phyloP scores from a whole-genome alignment of 1,284 basidiomycete genomes.

The Moniliophthora roreri region DNA sequence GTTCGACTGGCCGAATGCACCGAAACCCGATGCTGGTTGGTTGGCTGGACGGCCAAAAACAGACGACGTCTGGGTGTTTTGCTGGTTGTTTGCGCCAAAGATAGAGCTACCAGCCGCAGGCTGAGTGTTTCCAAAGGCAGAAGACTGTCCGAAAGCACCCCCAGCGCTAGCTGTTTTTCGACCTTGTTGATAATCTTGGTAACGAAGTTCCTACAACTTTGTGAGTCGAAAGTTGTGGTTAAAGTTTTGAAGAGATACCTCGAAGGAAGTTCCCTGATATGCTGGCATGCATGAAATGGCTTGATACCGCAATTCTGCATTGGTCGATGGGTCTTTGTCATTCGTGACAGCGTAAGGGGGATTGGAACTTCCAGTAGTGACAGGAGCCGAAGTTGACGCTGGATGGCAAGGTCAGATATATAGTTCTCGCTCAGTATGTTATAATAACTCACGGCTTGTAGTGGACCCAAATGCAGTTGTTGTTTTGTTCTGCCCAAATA shows the following conservation, averaged over 20 bases:
- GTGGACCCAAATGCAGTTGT: slow-evolving; percentile 16
- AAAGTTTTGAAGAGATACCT: slow-evolving; percentile 29
- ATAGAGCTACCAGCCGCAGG: slow-evolving; percentile 15
- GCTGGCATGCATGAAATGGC: slow-evolving; percentile 47
- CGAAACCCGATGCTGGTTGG: slow-evolving; percentile 29
- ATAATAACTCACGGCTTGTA: slow-evolving; percentile 11
- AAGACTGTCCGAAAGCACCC: slow-evolving; percentile 13
- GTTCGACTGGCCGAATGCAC: slow-evolving; percentile 25
- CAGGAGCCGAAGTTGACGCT: slow-evolving; percentile 27
- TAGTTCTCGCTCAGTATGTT: background rate
- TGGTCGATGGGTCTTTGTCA: slow-evolving; percentile 38
- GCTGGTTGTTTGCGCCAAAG: slow-evolving; percentile 27
- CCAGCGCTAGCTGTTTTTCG: slow-evolving; percentile 35
- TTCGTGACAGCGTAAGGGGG: slow-evolving; percentile 35
- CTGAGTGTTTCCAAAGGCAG: slow-evolving; percentile 10
- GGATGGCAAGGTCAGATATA: background rate
- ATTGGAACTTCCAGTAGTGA: slow-evolving; percentile 39
- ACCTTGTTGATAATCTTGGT: slow-evolving; percentile 45
- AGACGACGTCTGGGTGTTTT: slow-evolving; percentile 11
- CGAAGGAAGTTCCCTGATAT: slow-evolving; percentile 43
- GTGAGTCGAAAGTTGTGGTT: background rate
- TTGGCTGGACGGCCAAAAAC: slow-evolving; percentile 19
- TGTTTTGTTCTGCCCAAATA: slow-evolving; percentile 14
- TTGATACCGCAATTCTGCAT: slow-evolving; percentile 39
- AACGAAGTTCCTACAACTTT: slow-evolving; percentile 39